phyloP scores from a whole-genome alignment of 495 filamentous ascomycete species.

The Annulohypoxylon stygium region DNA sequence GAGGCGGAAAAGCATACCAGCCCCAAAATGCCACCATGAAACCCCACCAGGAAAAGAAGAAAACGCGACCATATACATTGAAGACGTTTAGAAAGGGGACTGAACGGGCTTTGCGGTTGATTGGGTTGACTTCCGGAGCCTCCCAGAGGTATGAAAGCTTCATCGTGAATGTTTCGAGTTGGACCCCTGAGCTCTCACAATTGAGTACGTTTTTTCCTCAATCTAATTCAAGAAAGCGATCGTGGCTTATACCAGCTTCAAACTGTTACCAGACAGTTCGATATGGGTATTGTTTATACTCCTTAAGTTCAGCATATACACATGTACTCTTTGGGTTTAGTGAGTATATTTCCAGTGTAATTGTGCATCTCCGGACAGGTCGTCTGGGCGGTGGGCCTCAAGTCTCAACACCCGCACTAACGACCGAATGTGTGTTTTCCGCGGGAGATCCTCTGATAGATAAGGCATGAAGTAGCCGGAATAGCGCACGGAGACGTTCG shows the following conservation, averaged over 20 bases:
- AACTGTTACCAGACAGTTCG: conserved; percentile 9
- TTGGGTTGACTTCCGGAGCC: conserved; percentile 76
- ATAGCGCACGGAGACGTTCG: conserved; percentile 24
- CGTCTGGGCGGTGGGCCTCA: conserved; percentile 30
- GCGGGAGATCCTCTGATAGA: conserved; percentile 44
- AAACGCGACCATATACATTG: conserved; percentile 84
- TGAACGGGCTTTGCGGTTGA: conserved; percentile 82
- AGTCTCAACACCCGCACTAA: conserved; percentile 31
- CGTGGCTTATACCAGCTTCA: background rate
- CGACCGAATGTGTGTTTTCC: conserved; percentile 42
- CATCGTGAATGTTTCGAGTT: conserved; percentile 41
- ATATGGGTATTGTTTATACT: conserved; percentile 29
- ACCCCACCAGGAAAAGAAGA: conserved; percentile 94
- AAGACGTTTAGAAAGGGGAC: conserved; percentile 86
- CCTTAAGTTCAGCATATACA: conserved; percentile 18
- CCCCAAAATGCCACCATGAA: conserved; percentile 97
- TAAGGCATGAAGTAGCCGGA: conserved; percentile 29
- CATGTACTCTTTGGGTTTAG: conserved; percentile 17
- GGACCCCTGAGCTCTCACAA: background rate
- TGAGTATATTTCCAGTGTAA: conserved; percentile 36
- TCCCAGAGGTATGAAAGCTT: conserved; percentile 66
- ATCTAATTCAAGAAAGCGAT: background rate
- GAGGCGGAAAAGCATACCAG: conserved; percentile 88
- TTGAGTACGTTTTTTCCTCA: background rate
- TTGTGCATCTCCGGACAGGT: conserved; percentile 50